These are phyloP conservation scores for Cicer judaicum DNA, from an alignment of 306 rosid species.

Conservation along the genomic window DNA sequence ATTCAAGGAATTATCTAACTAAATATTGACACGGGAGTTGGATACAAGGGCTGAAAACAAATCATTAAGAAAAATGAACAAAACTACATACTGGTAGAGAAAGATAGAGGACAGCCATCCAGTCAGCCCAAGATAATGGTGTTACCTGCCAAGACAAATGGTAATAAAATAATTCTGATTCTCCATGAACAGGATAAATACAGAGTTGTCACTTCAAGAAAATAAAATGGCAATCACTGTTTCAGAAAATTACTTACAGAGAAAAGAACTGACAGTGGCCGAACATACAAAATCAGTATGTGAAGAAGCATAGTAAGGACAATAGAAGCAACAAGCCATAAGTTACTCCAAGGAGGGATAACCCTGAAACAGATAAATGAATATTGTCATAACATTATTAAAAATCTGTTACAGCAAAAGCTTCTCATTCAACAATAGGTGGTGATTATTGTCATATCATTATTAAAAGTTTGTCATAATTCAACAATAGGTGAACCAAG, in stretches of 20 bases:
- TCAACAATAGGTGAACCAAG: conserved; percentile 17
- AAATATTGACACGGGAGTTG: conserved; percentile 1
- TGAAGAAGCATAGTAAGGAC: conserved; percentile 89
- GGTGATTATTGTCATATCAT: conserved; percentile 27
- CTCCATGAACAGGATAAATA: conserved; percentile 32
- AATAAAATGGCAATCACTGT: conserved; percentile 29
- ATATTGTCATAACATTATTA: conserved; percentile 27
- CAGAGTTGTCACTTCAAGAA: conserved; percentile 35
- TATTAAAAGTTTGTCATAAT: conserved; percentile 18
- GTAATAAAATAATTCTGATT: conserved; percentile 31
- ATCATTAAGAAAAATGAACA: conserved; percentile 30
- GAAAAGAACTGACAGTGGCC: conserved; percentile 90
- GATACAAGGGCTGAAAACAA: conserved; percentile 9
- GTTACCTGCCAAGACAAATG: conserved; percentile 69
- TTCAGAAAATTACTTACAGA: conserved; percentile 72
- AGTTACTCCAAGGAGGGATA: conserved; percentile 96
- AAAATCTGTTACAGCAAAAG: neutral
- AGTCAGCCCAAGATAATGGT: conserved; percentile 88
- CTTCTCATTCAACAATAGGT: conserved; percentile 11
- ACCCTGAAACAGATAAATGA: conserved; percentile 60
- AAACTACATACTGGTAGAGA: conserved; percentile 80
- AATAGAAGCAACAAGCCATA: conserved; percentile 96
- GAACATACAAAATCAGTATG: conserved; percentile 79
- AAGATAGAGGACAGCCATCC: conserved; percentile 86
- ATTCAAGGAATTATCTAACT: conserved; percentile 37